Evolutionary conservation across 2,329 filamentous ascomycete genomes (phyloP).

Genomic region (Cytospora piceicola): DNA sequence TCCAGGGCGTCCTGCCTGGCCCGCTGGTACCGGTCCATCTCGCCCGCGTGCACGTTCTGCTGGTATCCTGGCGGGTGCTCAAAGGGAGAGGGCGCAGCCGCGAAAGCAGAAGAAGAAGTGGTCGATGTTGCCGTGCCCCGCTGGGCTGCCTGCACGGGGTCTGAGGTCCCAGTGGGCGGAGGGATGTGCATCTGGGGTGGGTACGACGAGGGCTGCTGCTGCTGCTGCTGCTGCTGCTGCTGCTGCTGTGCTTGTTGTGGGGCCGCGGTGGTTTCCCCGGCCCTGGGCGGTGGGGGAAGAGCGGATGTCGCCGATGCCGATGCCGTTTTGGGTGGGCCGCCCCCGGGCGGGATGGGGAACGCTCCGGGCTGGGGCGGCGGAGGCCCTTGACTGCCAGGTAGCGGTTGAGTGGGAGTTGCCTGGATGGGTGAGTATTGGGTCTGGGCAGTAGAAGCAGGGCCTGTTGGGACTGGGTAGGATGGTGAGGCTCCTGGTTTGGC

Average conservation of each 20-base stretch:
- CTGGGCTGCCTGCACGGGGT: constrained; percentile 42
- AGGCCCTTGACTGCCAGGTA: constrained; percentile 43
- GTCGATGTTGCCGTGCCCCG: constrained; percentile 45
- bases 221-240: constrained; percentile 34
- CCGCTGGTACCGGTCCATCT: constrained; percentile 53
- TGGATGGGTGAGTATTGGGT: constrained; percentile 42
- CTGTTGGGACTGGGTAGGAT: constrained; percentile 49
- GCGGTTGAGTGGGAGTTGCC: constrained; percentile 49
- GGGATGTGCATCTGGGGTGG: constrained; percentile 57
- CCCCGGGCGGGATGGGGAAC: constrained; percentile 48
- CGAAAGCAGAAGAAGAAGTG: constrained; percentile 35
- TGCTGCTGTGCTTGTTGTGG: constrained; percentile 38
- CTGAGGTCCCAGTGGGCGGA: constrained; percentile 40
- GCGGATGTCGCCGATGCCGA: constrained; percentile 33
- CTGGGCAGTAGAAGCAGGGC: constrained; percentile 39
- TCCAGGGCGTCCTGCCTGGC: constrained; percentile 45
- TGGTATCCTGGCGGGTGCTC: constrained; percentile 60
- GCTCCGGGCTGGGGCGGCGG: constrained; percentile 63
- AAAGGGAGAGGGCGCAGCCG: constrained; percentile 35
- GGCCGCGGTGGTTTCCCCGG: constrained; percentile 46
- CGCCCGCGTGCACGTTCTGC: constrained; percentile 58
- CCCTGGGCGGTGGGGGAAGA: constrained; percentile 57
- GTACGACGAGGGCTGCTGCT: constrained; percentile 40
- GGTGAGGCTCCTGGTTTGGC: constrained; percentile 54
- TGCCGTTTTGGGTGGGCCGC: constrained; percentile 26